Evolutionary conservation across 2,329 filamentous ascomycete species (phyloP).

Genomic region (Rugonectria rugulosa): DNA sequence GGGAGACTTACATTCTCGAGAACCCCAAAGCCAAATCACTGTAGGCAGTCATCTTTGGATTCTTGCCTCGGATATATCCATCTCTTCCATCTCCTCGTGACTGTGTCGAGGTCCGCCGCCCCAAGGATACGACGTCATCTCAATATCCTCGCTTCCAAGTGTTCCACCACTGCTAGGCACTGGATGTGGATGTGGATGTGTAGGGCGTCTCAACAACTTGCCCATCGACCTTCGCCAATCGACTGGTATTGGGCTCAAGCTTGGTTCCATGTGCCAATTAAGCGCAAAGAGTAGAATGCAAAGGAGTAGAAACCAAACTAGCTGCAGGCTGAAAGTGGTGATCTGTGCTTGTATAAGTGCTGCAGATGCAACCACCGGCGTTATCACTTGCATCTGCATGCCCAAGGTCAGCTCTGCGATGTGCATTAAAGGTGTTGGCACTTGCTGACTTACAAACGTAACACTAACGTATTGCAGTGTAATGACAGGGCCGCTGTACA

Average conservation of each 20-base stretch:
- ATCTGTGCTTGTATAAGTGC: slow-evolving; percentile 2
- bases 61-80: no score
- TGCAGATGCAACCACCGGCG: background rate
- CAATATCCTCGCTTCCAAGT: no score
- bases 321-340: background rate
- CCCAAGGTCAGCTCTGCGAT: background rate
- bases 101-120: no score
- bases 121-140: no score
- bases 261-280: background rate
- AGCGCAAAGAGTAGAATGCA: background rate
- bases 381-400: background rate
- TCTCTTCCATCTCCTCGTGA: no score
- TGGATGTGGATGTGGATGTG: no score
- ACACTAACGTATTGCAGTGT: background rate
- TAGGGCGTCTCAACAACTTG: background rate
- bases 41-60: no score
- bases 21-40: no score
- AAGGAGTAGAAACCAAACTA: background rate
- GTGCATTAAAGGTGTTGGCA: background rate
- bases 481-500: slow-evolving; percentile 1
- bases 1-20: no score
- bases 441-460: background rate
- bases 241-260: background rate
- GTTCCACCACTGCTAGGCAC: no score
- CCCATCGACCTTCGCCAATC: background rate